Conservation (phyloP, 371 early-diverging fungal species). For the Circinella minor region DNA sequence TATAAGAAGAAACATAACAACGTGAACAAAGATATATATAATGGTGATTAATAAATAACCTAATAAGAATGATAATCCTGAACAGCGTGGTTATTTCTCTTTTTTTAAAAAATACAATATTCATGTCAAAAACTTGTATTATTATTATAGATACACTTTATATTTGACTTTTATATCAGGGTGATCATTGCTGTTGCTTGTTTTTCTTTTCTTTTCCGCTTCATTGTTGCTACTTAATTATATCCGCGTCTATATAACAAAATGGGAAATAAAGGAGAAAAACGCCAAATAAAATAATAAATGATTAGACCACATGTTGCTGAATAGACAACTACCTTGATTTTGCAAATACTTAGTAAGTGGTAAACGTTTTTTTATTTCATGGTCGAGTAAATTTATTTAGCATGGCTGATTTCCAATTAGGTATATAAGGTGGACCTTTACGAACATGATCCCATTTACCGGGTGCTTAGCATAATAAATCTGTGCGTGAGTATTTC, state of each 20-base stretch:
- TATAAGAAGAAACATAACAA: background rate
- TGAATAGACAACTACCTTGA: background rate
- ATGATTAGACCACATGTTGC: conserved; percentile 12
- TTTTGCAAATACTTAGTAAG: conserved; percentile 1
- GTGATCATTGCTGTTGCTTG: too few relatives aligned
- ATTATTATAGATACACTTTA: too few relatives aligned
- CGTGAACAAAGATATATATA: conserved; percentile 5
- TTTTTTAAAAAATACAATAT: too few relatives aligned
- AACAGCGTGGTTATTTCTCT: too few relatives aligned
- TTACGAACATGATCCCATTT: conserved; percentile 39
- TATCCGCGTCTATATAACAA: conserved; percentile 3
- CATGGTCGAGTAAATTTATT: conserved; percentile 22
- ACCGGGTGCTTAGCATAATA: conserved; percentile 25
- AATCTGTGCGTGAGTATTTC: conserved; percentile 27
- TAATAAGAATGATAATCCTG: too few relatives aligned
- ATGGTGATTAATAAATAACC: too few relatives aligned
- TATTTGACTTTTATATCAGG: too few relatives aligned
- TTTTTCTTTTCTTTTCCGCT: background rate
- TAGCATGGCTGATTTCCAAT: conserved; percentile 17
- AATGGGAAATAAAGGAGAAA: conserved; percentile 14
- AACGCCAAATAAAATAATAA: conserved; percentile 7
- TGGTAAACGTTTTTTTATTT: conserved; percentile 16
- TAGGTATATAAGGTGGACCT: conserved; percentile 35
- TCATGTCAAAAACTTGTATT: too few relatives aligned
- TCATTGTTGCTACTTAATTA: background rate